Conservation (phyloP, 345 rosid species). For the Salix suchowensis region DNA sequence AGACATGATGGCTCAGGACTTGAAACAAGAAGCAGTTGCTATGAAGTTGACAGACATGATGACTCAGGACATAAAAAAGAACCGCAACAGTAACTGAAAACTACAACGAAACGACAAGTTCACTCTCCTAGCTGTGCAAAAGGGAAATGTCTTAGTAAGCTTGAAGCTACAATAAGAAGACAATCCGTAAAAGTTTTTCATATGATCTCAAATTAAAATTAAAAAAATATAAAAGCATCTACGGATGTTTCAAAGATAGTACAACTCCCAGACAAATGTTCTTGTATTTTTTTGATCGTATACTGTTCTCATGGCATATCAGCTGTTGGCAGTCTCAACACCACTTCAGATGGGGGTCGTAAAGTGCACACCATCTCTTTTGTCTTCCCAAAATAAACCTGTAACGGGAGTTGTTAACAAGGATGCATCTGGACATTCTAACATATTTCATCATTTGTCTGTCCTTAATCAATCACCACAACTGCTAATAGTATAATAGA, state of each 20-base stretch:
- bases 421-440: too few relatives aligned
- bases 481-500: too few relatives aligned
- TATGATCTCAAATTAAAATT: background rate
- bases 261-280: background rate
- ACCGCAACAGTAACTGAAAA: background rate
- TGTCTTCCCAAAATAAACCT: slow-evolving; percentile 98
- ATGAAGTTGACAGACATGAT: too few relatives aligned
- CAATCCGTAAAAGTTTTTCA: background rate
- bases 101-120: background rate
- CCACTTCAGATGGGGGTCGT: slow-evolving; percentile 77
- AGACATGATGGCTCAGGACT: too few relatives aligned
- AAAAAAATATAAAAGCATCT: background rate
- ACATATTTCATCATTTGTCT: too few relatives aligned
- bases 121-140: background rate
- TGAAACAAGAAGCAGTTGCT: too few relatives aligned
- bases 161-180: background rate
- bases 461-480: too few relatives aligned
- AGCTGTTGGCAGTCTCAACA: slow-evolving; percentile 62
- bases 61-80: too few relatives aligned
- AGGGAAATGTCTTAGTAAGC: too few relatives aligned
- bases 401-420: slow-evolving; percentile 15
- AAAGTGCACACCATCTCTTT: slow-evolving; percentile 94
- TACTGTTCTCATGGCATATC: background rate
- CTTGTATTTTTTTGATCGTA: background rate
- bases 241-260: background rate